Base-by-base conservation (phyloP, 176 grass and related monocot species). In the Otatea glauca region DNA sequence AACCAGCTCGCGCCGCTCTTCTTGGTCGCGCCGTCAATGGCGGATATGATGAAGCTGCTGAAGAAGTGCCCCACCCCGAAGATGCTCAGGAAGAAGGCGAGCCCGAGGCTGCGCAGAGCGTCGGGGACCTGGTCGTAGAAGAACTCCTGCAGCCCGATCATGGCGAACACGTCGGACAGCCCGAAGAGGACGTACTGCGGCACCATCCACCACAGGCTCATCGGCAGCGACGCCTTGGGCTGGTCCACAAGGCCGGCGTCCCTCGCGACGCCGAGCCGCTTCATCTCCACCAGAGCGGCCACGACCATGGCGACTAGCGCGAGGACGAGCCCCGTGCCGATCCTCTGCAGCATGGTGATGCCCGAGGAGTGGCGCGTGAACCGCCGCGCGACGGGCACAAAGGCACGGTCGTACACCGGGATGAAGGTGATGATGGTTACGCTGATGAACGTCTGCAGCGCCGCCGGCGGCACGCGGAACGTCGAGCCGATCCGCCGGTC, bases 131-230 rank as follows among this genome's bases (percentile, higher is more conserved):
- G 96, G 74, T 92, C 93, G 81, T 98, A 95, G 93, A 98, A 98
- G 83, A 98, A 98, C 65, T 98, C 96, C 72, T 93, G 96, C 58
- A 98, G 65, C 0, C 96, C 93, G 12, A 95, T 70, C 75, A 98
- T 86, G 64, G 96, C 75, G 86, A 98, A 92, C 38, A 95, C 93
- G 69, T 95, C 93, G 11, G 96, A 75, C 23, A 92, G 80, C 9
- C 96, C 96, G 79, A 85, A 77, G 3, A 93, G 85, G 54, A 90
- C 50, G 72, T 95, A 95, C 79, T 95, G 96, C 16, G 96, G 93
- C 68, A 98, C 77, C 83, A 98, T 79, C 96, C 96, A 98, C 96
- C 96, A 98, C 18, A 98, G 83, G 65, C 88, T 95, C 91, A 98
- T 95, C 4, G 93, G 93, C 76, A 88, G 47, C 12, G 84, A 16